Conservation (phyloP, 768 basidiomycete species). For the Omphalotus guepiniiformis region DNA sequence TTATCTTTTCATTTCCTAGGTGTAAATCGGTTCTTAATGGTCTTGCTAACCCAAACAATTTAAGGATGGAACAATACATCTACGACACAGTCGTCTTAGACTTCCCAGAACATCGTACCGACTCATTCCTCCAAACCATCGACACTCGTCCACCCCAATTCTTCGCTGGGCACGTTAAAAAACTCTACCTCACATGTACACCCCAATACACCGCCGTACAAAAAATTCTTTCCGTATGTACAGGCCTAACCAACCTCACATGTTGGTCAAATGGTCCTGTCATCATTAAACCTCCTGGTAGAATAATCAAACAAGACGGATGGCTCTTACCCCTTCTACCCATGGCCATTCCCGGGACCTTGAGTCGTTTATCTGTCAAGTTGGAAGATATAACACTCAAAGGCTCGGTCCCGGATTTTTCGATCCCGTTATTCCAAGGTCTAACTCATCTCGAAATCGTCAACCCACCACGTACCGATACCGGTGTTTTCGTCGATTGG, state of each 20-base stretch:
- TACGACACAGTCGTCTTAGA: slow-evolving; percentile 29
- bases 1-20: slow-evolving; percentile 6
- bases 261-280: slow-evolving; percentile 24
- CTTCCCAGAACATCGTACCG: slow-evolving; percentile 11
- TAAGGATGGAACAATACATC: slow-evolving; percentile 29
- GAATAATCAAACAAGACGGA: slow-evolving; percentile 1
- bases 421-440: slow-evolving; percentile 15
- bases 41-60: background rate
- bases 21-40: slow-evolving; percentile 17
- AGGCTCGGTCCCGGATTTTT: slow-evolving; percentile 1
- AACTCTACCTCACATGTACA: slow-evolving; percentile 22
- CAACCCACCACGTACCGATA: slow-evolving; percentile 16
- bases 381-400: slow-evolving; percentile 5
- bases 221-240: slow-evolving; percentile 22
- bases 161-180: slow-evolving; percentile 24
- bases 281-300: too few relatives aligned
- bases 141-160: slow-evolving; percentile 22
- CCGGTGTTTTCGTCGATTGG: slow-evolving; percentile 21
- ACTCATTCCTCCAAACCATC: slow-evolving; percentile 26
- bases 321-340: slow-evolving; percentile 5
- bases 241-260: slow-evolving; percentile 18
- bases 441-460: slow-evolving; percentile 28
- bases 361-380: slow-evolving; percentile 19
- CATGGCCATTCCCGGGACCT: slow-evolving; percentile 2
- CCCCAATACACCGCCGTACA: slow-evolving; percentile 17